Evolutionary conservation across 2,329 filamentous ascomycete species (phyloP).

Genomic region (Chrysoporthe austroafricana): DNA sequence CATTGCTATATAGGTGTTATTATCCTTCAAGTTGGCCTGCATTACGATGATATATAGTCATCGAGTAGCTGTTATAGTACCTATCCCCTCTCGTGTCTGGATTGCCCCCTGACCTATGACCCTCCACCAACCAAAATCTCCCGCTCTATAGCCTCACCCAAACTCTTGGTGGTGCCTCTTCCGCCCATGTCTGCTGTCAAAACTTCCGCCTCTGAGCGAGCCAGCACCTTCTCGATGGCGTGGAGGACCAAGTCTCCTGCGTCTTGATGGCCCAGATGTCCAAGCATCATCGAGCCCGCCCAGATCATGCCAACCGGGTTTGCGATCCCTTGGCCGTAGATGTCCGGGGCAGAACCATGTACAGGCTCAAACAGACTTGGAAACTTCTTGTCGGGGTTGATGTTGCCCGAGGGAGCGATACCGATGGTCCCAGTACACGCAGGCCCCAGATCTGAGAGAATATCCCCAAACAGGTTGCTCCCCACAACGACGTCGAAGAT

Average conservation of each 20-base stretch:
- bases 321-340: conserved; percentile 64
- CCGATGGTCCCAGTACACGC: conserved; percentile 68
- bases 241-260: conserved; percentile 61
- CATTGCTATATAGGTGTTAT: neutral
- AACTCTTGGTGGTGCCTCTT: conserved; percentile 56
- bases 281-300: conserved; percentile 70
- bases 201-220: conserved; percentile 51
- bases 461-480: conserved; percentile 64
- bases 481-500: conserved; percentile 65
- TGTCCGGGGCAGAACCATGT: conserved; percentile 67
- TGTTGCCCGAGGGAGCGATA: conserved; percentile 66
- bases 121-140: conserved; percentile 31
- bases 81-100: neutral
- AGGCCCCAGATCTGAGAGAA: conserved; percentile 66
- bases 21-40: neutral
- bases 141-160: conserved; percentile 55
- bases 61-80: too few relatives aligned
- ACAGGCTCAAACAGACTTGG: conserved; percentile 68
- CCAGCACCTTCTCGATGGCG: conserved; percentile 62
- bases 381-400: conserved; percentile 62
- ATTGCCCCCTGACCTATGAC: neutral
- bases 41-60: neutral
- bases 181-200: conserved; percentile 66
- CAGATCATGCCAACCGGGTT: conserved; percentile 71
- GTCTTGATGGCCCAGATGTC: conserved; percentile 63